Base-by-base conservation (phyloP, 2,329 filamentous ascomycete species). In the Sclerotinia glacialis region DNA sequence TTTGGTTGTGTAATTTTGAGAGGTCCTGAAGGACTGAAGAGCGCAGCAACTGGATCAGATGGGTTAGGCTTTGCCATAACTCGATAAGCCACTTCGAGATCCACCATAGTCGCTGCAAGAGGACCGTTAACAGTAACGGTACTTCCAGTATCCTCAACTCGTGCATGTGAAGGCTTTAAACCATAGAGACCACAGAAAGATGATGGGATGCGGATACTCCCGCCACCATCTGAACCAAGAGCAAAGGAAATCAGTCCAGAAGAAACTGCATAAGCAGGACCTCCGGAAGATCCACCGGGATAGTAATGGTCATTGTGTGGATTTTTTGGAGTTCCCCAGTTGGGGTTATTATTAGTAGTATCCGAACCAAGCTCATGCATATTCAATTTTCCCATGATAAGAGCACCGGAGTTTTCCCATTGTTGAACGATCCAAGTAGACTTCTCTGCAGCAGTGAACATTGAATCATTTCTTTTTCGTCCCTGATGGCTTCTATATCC, bases 311-410 rank as follows among this genome's bases (percentile, higher is more conserved):
- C 76, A 74, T 93, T 91, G 76, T 91, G 87, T 0, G 91, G 91
- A 72, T 95, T 95, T 18, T 82, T 81, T 0, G 92, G 91, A 0
- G 92, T 94, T 55, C 92, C 91, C 76, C 91, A 95, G 79, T 90
- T 94, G 42, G 84, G 83, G 74, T 96, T 96, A 76, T 92, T 92
- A 70, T 93, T 93, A n/a, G 85, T 93, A 0, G 90, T 92, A 73
- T 95, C 88, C 72, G 90, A 85, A 1, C 89, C 68, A 89, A 82
- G 3, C 89, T 96, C 92, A 77, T 96, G 92, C 92, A 96, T 95
- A 58, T 85, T 89, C 59, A 90, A 85, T 79, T 94, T 95, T 2
- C 91, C 92, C 62, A 96, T 79, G 40, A 96, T 80, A 18, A 94
- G 80, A 1, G 85, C 89, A 1, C 91, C 91, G 0, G 88, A 86